These are phyloP conservation scores for Salix purpurea DNA, from an alignment of 345 rosid genomes.

Conservation along the genomic window DNA sequence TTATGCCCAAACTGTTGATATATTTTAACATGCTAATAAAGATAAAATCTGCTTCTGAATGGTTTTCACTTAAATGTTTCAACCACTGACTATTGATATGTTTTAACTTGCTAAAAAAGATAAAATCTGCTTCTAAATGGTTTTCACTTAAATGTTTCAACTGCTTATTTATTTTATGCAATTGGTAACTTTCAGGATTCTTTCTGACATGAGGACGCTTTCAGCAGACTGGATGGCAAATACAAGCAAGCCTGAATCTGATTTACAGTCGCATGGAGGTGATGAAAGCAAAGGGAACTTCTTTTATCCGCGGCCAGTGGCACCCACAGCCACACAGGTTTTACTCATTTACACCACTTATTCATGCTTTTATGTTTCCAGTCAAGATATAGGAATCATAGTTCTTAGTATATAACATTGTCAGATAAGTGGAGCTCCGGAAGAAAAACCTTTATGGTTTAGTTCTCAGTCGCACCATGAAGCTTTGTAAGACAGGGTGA, in stretches of 20 bases:
- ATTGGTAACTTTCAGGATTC: slow-evolving; percentile 65
- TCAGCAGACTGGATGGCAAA: slow-evolving; percentile 99
- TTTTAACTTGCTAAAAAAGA: not conserved
- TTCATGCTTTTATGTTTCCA: not conserved
- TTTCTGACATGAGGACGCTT: slow-evolving; percentile 99
- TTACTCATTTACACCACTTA: not conserved
- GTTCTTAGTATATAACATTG: not conserved
- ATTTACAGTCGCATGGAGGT: slow-evolving; percentile 68
- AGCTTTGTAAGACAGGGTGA: not conserved
- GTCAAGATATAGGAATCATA: not conserved
- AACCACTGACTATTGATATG: not conserved
- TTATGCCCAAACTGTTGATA: not conserved
- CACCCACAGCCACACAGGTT: slow-evolving; percentile 98
- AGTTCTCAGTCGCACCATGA: not conserved
- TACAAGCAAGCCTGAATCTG: slow-evolving; percentile 73
- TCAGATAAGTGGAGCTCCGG: not conserved
- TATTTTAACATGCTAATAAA: not conserved
- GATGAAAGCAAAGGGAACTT: slow-evolving; percentile 75
- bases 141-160: slow-evolving; percentile 1
- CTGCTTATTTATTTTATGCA: slow-evolving; percentile 6
- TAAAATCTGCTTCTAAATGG: not conserved
- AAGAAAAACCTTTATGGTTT: not conserved
- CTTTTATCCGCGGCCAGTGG: slow-evolving; percentile 94
- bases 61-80: not conserved
- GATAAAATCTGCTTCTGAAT: slow-evolving; percentile 5